Conservation (phyloP, 2,329 filamentous ascomycete genomes). For the Cladosporium halotolerans region DNA sequence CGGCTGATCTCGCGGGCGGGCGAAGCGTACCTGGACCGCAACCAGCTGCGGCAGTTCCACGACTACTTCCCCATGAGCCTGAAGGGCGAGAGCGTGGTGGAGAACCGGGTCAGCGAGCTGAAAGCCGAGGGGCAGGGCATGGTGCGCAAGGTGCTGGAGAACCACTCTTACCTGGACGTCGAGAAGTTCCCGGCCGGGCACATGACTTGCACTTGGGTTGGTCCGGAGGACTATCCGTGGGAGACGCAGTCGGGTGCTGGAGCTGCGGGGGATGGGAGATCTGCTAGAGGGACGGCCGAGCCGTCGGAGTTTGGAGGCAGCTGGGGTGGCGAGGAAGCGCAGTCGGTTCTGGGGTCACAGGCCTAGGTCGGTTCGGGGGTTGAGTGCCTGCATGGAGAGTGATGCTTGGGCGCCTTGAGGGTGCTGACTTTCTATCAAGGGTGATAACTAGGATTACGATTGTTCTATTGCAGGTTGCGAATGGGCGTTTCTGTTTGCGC, state of each 20-base stretch:
- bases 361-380: too few species aligned
- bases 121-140: conserved; percentile 29
- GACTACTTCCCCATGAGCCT: conserved; percentile 38
- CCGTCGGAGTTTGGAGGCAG: neutral
- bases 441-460: too few species aligned
- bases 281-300: neutral
- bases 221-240: conserved; percentile 11
- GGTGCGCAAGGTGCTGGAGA: conserved; percentile 5
- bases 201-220: conserved; percentile 7
- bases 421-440: too few species aligned
- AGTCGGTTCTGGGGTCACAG: too few species aligned
- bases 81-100: conserved; percentile 38
- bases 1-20: conserved; percentile 34
- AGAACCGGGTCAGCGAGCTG: conserved; percentile 36
- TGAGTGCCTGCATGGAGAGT: too few species aligned
- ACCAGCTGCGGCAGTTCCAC: conserved; percentile 35
- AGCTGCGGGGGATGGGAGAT: neutral
- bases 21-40: conserved; percentile 39
- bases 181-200: conserved; percentile 2
- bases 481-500: too few species aligned
- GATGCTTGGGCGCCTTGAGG: too few species aligned
- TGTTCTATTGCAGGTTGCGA: too few species aligned
- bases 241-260: neutral
- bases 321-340: neutral
- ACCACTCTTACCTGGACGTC: conserved; percentile 1